Evolutionary conservation across 805 yeast species (phyloP).

Genomic region (Yamadazyma philogaea): DNA sequence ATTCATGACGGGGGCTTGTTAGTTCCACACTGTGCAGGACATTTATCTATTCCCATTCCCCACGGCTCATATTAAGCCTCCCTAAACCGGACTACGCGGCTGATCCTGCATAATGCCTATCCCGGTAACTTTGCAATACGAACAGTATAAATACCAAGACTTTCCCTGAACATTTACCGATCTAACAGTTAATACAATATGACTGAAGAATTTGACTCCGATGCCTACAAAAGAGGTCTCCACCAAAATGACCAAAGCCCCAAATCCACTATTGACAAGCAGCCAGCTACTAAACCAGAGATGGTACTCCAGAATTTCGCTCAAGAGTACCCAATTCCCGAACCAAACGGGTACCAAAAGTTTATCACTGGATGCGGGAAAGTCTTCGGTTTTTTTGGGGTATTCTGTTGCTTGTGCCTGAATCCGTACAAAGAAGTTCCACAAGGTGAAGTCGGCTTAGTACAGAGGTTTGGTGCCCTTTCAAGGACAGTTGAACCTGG

Average conservation of each 20-base stretch:
- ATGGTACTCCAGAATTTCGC: conserved; percentile 43
- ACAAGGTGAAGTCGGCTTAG: conserved; percentile 68
- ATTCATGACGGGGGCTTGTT: too few species aligned
- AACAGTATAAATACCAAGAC: not conserved
- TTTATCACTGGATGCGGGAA: conserved; percentile 42
- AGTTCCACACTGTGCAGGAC: too few species aligned
- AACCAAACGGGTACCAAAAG: conserved; percentile 39
- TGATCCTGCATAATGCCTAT: conserved; percentile 1
- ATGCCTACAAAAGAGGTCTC: conserved; percentile 6
- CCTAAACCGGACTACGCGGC: not conserved
- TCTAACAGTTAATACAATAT: not conserved
- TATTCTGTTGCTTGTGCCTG: conserved; percentile 53
- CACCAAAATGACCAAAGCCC: not conserved
- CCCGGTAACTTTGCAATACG: not conserved
- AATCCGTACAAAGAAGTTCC: conserved; percentile 59
- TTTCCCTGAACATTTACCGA: not conserved
- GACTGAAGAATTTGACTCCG: conserved; percentile 10
- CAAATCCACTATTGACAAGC: conserved; percentile 15
- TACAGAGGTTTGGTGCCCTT: conserved; percentile 65
- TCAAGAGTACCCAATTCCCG: conserved; percentile 38
- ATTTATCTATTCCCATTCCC: too few species aligned
- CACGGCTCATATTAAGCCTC: too few species aligned
- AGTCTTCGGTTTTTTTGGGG: conserved; percentile 51
- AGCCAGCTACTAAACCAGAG: conserved; percentile 34
- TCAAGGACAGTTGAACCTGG: conserved; percentile 69